Base-by-base conservation (phyloP, 1,139 yeast genomes). In the Sugiyamaella japonica region DNA sequence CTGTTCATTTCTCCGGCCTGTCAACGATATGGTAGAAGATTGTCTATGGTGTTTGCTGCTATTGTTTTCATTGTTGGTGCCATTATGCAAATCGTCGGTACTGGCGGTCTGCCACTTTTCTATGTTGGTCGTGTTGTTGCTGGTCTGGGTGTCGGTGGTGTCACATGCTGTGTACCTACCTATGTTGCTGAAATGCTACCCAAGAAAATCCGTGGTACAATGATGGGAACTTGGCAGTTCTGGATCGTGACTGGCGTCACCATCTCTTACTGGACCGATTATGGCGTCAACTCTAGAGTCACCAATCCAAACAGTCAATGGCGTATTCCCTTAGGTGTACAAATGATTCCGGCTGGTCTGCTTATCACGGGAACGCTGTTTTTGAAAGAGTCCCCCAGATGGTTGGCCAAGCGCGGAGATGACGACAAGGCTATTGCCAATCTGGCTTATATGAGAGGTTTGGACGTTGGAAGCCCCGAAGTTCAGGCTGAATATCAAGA, bases 41-140 rank as follows among this genome's bases (percentile, higher is more conserved):
- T 83, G 13, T 84, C 86, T 44, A 76, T 90, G 52, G 83, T 89
- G 79, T 77, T 84, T 42, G 84, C 96, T 13, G 86, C 90, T 60
- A 67, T 84, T 5, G 73, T 90, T 63, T 91, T 93, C 73, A 75
- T 89, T 23, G 73, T 86, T 45, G 98, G 98, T 56, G 87, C 96
- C 28, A 81, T 85, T 39, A 76, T 90, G 58, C 97, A 91, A 72
- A 80, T 89, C 13, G 67, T 83, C 60, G 86, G 86, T 20, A 78
- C 97, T 6, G 80, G 80, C 50, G 79, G 84, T 41, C 85, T 87
- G 50, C 87, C 95, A 85, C 87, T 88, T 62, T 68, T 83, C 43
- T 77, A 83, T 46, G 66, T 76, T 42, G 90, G 91, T 25, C 80
- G 95, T 66, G 69, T 80, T 46, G 72, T 86, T 55, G 78, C 86